phyloP scores from a whole-genome alignment of 495 filamentous ascomycete genomes.

The Lasiosphaeria hispida region DNA sequence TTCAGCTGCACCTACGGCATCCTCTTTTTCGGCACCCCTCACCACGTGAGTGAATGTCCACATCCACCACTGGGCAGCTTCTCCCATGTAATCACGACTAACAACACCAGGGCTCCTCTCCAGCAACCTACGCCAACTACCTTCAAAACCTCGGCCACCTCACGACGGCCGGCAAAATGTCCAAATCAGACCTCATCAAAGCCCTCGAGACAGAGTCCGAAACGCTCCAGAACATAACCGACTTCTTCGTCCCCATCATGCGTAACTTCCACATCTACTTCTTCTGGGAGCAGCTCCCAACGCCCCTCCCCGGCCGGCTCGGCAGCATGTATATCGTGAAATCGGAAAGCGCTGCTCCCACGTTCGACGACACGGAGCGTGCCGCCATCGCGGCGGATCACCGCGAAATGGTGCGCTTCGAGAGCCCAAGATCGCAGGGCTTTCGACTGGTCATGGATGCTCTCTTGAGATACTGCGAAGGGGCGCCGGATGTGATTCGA shows the following conservation, averaged over 20 bases:
- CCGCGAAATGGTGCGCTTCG: slow-evolving; percentile 12
- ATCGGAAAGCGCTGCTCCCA: slow-evolving; percentile 9
- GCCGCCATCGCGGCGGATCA: slow-evolving; percentile 11
- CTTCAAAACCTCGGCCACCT: neutral
- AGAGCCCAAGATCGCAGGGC: neutral
- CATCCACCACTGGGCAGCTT: neutral
- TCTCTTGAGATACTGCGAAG: slow-evolving; percentile 3
- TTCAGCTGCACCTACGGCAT: slow-evolving; percentile 14
- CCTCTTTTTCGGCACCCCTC: slow-evolving; percentile 16
- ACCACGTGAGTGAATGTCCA: neutral
- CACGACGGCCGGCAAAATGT: neutral
- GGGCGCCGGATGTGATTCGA: slow-evolving; percentile 1
- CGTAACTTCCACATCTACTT: slow-evolving; percentile 9
- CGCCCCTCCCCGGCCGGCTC: neutral
- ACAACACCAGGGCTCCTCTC: neutral
- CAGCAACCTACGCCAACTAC: slow-evolving; percentile 2
- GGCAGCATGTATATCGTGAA: neutral
- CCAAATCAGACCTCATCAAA: slow-evolving; percentile 5
- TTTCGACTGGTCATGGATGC: slow-evolving; percentile 10
- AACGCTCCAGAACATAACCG: slow-evolving; percentile 16
- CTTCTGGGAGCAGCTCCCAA: slow-evolving; percentile 9
- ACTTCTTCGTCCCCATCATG: slow-evolving; percentile 13
- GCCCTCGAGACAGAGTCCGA: slow-evolving; percentile 11
- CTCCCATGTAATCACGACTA: neutral
- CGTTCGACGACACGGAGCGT: slow-evolving; percentile 12